Conservation (phyloP, 2,329 filamentous ascomycete species). For the Ophiosphaerella narmari region DNA sequence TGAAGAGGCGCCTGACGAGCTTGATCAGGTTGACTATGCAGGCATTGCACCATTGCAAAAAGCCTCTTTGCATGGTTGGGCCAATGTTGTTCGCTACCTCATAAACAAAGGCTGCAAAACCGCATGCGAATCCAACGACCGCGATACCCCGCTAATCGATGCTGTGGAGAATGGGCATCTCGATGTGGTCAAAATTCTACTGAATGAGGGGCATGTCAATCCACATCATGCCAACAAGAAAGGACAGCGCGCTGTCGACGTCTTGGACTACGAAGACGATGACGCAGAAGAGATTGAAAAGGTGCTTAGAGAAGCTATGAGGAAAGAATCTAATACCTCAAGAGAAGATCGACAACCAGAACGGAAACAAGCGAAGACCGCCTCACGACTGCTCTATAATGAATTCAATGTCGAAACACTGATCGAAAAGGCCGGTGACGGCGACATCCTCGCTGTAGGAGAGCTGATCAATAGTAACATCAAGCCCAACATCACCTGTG, state of each 20-base stretch:
- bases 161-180: conserved; percentile 95
- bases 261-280: conserved; percentile 74
- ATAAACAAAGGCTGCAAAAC: conserved; percentile 83
- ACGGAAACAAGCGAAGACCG: conserved; percentile 42
- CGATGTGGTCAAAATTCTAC: conserved; percentile 80
- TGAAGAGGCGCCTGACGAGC: conserved; percentile 79
- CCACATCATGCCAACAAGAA: conserved; percentile 89
- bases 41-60: conserved; percentile 97
- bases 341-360: conserved; percentile 53
- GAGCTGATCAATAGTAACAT: conserved; percentile 55
- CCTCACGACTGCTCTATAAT: conserved; percentile 54
- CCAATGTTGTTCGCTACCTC: conserved; percentile 84
- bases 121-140: conserved; percentile 73
- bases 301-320: conserved; percentile 65
- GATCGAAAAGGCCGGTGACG: conserved; percentile 54
- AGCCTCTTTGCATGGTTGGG: conserved; percentile 83
- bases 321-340: conserved; percentile 51
- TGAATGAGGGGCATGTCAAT: conserved; percentile 81
- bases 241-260: conserved; percentile 87
- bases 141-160: conserved; percentile 92
- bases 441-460: conserved; percentile 54
- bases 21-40: conserved; percentile 89
- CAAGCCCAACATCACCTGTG: conserved; percentile 77
- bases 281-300: conserved; percentile 82
- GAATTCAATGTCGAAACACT: conserved; percentile 56